phyloP scores from a whole-genome alignment of 176 grass and related monocot genomes.

The Miscanthus lutarioriparius region DNA sequence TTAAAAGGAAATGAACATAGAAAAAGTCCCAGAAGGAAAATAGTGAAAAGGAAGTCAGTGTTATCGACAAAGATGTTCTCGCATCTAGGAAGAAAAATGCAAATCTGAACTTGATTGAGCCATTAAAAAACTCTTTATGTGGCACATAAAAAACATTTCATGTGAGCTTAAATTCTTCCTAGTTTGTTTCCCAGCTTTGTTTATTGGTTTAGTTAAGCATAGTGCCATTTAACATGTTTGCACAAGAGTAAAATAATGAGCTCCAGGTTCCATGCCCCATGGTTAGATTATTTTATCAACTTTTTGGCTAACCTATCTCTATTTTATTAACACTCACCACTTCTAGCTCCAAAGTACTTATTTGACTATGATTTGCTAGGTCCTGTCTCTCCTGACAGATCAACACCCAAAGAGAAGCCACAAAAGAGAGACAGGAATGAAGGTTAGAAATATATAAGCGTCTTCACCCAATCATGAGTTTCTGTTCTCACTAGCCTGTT shows the following conservation, averaged over 20 bases:
- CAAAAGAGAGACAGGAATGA: constrained; percentile 88
- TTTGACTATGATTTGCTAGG: constrained; percentile 44
- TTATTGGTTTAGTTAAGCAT: constrained; percentile 16
- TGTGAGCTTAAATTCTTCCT: background rate
- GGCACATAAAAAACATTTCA: background rate
- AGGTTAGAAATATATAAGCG: constrained; percentile 52
- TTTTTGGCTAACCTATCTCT: constrained; percentile 17
- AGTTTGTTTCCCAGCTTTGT: background rate
- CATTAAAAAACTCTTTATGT: background rate
- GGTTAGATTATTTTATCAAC: background rate
- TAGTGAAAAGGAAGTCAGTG: background rate
- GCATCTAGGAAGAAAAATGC: constrained; percentile 4
- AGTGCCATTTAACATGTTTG: constrained; percentile 33
- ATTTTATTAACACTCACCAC: background rate
- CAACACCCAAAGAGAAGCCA: constrained; percentile 75
- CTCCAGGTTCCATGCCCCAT: constrained; percentile 4
- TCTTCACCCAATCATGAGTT: constrained; percentile 27
- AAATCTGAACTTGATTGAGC: constrained; percentile 15
- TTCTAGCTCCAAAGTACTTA: constrained; percentile 22
- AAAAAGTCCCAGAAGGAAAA: background rate
- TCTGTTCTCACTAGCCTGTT: constrained; percentile 22
- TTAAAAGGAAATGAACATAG: constrained; percentile 13
- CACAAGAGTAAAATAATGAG: constrained; percentile 23
- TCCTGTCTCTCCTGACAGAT: constrained; percentile 48
- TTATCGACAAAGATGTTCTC: background rate